Evolutionary conservation across 1,139 yeast genomes (phyloP).

Genomic region (Blastobotrys buckinghamii): DNA sequence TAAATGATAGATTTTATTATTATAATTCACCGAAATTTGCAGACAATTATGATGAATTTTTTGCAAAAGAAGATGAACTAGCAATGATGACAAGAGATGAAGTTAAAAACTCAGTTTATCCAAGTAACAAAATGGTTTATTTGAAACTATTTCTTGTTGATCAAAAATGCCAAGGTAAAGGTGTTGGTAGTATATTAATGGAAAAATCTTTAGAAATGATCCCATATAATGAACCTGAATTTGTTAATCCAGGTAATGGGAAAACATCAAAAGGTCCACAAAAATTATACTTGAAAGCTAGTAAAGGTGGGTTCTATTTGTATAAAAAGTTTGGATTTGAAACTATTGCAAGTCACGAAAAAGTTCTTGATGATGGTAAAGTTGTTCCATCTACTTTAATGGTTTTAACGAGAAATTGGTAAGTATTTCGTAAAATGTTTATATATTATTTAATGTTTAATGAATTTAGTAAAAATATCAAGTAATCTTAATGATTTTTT

Average conservation of each 20-base stretch:
- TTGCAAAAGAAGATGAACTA: neutral
- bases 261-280: constrained; percentile 8
- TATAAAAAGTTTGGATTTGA: constrained; percentile 9
- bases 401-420: neutral
- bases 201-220: constrained; percentile 15
- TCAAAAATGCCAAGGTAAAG: constrained; percentile 33
- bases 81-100: constrained; percentile 1
- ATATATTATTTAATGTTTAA: too few species aligned
- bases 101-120: constrained; percentile 5
- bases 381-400: neutral
- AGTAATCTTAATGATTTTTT: too few species aligned
- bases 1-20: neutral
- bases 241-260: neutral
- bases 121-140: constrained; percentile 7
- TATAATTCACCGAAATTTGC: neutral
- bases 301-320: constrained; percentile 1
- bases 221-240: constrained; percentile 5
- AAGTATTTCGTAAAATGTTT: too few species aligned
- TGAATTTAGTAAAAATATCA: too few species aligned
- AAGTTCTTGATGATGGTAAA: neutral
- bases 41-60: neutral
- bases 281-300: constrained; percentile 9
- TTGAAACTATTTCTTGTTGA: constrained; percentile 18
- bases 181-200: constrained; percentile 38
- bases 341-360: neutral